phyloP scores from a whole-genome alignment of 495 filamentous ascomycete species.

The Aspergillus ostianus region DNA sequence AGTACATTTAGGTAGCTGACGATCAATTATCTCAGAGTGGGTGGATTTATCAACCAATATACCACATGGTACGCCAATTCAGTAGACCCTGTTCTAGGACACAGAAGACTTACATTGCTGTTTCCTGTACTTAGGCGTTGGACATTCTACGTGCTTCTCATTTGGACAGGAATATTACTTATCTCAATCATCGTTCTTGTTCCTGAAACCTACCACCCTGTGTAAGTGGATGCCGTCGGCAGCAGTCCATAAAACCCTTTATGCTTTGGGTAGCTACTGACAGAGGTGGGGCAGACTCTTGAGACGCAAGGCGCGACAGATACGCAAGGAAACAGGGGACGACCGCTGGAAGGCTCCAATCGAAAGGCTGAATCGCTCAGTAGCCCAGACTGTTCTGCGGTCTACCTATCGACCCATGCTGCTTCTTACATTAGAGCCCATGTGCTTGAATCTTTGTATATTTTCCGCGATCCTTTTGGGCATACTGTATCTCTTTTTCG shows the following conservation, averaged over 20 bases:
- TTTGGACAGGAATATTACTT: conserved; percentile 70
- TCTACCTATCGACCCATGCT: conserved; percentile 80
- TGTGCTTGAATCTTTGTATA: conserved; percentile 80
- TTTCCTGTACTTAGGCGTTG: conserved; percentile 54
- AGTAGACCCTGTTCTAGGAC: not conserved
- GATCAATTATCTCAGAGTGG: conserved; percentile 31
- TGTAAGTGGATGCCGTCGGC: conserved; percentile 33
- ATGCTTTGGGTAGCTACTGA: not conserved
- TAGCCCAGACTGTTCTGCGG: conserved; percentile 64
- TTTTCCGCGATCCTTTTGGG: conserved; percentile 85
- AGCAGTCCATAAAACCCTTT: not conserved
- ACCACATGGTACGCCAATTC: conserved; percentile 58
- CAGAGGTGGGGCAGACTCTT: conserved; percentile 57
- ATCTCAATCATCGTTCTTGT: conserved; percentile 67
- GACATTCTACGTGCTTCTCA: conserved; percentile 85
- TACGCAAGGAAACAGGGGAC: conserved; percentile 78
- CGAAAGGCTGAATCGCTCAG: conserved; percentile 71
- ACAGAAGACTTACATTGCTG: conserved; percentile 14
- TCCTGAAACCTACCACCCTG: conserved; percentile 87
- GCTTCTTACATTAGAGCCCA: conserved; percentile 79
- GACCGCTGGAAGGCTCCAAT: conserved; percentile 75
- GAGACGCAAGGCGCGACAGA: conserved; percentile 64
- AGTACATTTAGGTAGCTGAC: conserved; percentile 10
- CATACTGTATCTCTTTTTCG: conserved; percentile 93
- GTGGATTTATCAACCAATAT: conserved; percentile 76